Evolutionary conservation across 2,329 filamentous ascomycete species (phyloP).

Genomic region (Thelonectria rubi): DNA sequence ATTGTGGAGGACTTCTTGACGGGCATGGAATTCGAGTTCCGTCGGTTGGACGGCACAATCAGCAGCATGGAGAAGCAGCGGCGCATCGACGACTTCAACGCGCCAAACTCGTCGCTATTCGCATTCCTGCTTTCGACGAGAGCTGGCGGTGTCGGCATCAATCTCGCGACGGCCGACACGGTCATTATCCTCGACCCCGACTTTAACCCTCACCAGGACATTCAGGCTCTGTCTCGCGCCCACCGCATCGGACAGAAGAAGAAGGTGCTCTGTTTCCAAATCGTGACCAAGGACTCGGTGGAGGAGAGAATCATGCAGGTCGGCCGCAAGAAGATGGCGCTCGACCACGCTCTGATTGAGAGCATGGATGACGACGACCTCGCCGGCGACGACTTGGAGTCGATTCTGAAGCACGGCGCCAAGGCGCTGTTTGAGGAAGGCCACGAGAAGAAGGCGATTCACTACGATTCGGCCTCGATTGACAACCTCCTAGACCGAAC

Average conservation of each 20-base stretch:
- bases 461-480: conserved; percentile 83
- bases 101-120: conserved; percentile 81
- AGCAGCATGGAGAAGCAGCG: conserved; percentile 89
- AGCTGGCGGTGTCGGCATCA: conserved; percentile 96
- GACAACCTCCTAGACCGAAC: conserved; percentile 91
- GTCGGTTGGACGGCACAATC: conserved; percentile 87
- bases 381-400: conserved; percentile 81
- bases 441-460: conserved; percentile 74
- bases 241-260: conserved; percentile 97
- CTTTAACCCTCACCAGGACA: conserved; percentile 97
- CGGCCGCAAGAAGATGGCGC: conserved; percentile 92
- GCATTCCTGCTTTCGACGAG: conserved; percentile 93
- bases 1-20: conserved; percentile 92
- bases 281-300: conserved; percentile 87
- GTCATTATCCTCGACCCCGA: conserved; percentile 98
- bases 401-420: conserved; percentile 87
- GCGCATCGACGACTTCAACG: conserved; percentile 93
- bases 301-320: conserved; percentile 98
- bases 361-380: conserved; percentile 87
- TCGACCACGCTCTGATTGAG: conserved; percentile 95
- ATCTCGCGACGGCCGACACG: conserved; percentile 94
- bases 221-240: conserved; percentile 92
- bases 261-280: conserved; percentile 93
- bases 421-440: conserved; percentile 85
- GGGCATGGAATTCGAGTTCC: conserved; percentile 75